Evolutionary conservation across 257 asterid species (phyloP), one percentile per base, ranked within the genome.

Genomic region (Petunia axillaris): DNA sequence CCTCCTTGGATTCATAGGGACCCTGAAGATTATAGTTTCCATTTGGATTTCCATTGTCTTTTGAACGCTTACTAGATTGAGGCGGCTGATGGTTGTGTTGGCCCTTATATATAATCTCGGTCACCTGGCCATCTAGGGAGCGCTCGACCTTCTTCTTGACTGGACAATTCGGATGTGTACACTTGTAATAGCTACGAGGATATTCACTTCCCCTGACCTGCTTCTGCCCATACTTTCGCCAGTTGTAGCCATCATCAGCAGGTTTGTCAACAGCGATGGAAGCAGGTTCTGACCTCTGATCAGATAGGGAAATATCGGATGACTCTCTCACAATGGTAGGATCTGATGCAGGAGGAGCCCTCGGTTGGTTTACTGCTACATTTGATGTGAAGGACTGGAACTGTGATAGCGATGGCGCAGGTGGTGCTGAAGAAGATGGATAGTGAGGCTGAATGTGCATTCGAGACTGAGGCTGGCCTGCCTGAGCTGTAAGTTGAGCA

Each of bases 101-200:
- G 54, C 98, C 97, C 83, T 89, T 87, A 43, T 88, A 88, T 70
- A 89, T 85, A 64, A 89, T 89, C 85, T 89, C 92, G 1, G 88
- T 87, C 38, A 87, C 87, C 78, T 89, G 92, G 73, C 92, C 92
- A 52, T 89, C 90, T 4, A 77, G 84, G 58, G 92, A 87, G 66
- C 90, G 87, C 74, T 89, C 92, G 14, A 89, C 90, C 77, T 91
- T 90, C 91, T 92, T 94, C 91, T 88, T 92, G 83, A 91, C 97
- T 1, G 94, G 94, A 85, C 98, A 94, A 41, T 82, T 87, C 1
- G 89, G 80, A 60, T 81, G 80, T 8, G 97, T 91, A 83, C 98
- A 93, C 84, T 92, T 93, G 73, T 92, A 93, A 81, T 90, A 88
- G 82, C 92, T 88, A 62, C 92, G 87, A 64, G 92, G 90, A 85